phyloP scores from a whole-genome alignment of 176 grass and related monocot species.

The Phyllostachys edulis region DNA sequence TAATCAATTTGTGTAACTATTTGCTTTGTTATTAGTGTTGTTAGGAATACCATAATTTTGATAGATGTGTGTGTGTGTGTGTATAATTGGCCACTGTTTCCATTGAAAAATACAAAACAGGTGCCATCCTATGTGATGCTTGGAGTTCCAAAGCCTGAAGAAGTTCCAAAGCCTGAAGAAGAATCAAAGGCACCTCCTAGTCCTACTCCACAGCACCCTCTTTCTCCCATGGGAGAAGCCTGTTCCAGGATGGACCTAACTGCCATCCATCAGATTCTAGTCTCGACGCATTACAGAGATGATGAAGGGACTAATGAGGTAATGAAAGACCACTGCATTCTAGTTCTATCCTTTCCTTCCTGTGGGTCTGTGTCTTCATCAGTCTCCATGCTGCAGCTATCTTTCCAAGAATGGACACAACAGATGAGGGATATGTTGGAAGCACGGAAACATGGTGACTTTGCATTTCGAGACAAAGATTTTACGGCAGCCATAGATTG shows the following conservation, averaged over 20 bases:
- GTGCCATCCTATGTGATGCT: constrained; percentile 77
- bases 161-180: constrained; percentile 45
- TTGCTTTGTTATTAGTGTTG: neutral
- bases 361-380: neutral
- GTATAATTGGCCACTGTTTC: neutral
- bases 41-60: neutral
- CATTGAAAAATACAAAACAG: constrained; percentile 46
- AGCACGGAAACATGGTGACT: constrained; percentile 80
- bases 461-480: constrained; percentile 85
- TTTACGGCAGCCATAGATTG: constrained; percentile 84
- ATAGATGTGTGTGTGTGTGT: no score
- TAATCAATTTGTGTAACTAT: neutral
- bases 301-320: constrained; percentile 95
- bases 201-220: constrained; percentile 44
- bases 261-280: constrained; percentile 83
- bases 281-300: constrained; percentile 80
- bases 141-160: constrained; percentile 43
- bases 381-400: constrained; percentile 57
- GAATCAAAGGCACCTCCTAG: constrained; percentile 36
- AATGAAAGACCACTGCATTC: constrained; percentile 13
- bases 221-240: constrained; percentile 88
- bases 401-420: constrained; percentile 99
- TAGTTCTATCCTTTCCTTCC: neutral
- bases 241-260: constrained; percentile 79
- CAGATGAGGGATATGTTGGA: constrained; percentile 98